Base-by-base conservation (phyloP, 805 yeast genomes). In the Cyberlindnera nakhonratchasimensis region DNA sequence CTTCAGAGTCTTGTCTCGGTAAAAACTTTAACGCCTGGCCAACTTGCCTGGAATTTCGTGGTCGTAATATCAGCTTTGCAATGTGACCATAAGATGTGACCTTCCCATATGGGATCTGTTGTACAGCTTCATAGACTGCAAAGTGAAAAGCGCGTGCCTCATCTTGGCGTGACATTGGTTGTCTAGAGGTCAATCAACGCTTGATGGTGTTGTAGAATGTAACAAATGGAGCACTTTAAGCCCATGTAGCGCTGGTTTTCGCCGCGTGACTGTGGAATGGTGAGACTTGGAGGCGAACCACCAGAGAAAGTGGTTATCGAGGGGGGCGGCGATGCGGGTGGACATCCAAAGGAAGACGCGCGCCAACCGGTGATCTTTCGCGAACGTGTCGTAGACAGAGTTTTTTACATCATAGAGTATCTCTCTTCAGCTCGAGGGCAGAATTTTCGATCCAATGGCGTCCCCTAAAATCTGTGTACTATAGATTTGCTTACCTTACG, bases 81-180 rank as follows among this genome's bases (percentile, higher is more conserved):
- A 86, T 76, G 56, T 83, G 90, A 2, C 87, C 89, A 51, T 86
- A 86, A n/a, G 81, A 71, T 0, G 88, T 77, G 6, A 80, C 89
- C 32, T 63, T 61, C 1, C 89, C 91, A 6, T 50, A 47, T 0
- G 95, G 95, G 5, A 85, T 71, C 45, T 65, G 61, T 26, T 62
- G 63, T 2, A 75, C 79, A 4, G 74, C 63, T 5, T 69, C 64
- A 53, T 79, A 86, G 0, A 82, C 88, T 0, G 80, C 80, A 33
- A 69, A 63, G 53, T 80, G 79, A 57, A 84, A 84, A 7, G 75
- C 74, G 39, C 69, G 65, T 0, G 76, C 68, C 49, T 79, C 82
- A 38, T 77, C 66, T 1, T 62, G 39, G 3, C 41, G 46, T 3
- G 48, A 33, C 46, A 42, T 42, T 11, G 28, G 49, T 12, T n/a